These are phyloP conservation scores for Phalaenopsis aphrodite DNA, from an alignment of 106 monocot species.

Conservation along the genomic window DNA sequence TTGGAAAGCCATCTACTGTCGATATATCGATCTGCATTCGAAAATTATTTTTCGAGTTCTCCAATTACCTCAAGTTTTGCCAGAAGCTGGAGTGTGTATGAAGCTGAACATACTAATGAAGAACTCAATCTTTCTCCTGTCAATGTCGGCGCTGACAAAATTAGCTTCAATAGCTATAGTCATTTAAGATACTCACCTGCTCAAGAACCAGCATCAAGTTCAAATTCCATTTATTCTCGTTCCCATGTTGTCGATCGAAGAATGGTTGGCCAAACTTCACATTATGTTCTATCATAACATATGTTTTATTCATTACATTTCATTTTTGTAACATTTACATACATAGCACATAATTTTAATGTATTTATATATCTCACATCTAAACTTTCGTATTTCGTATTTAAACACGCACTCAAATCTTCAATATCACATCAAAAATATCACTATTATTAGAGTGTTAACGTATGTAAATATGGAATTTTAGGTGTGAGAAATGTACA, in stretches of 20 bases:
- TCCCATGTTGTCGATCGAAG: not conserved
- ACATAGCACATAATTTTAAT: too few relatives aligned
- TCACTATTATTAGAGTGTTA: too few relatives aligned
- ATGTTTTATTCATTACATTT: not conserved
- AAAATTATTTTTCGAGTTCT: not conserved
- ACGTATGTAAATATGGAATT: too few relatives aligned
- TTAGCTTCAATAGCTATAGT: not conserved
- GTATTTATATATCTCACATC: too few relatives aligned
- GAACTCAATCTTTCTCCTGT: too few relatives aligned
- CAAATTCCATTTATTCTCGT: not conserved
- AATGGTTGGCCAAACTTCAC: not conserved
- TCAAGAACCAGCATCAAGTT: not conserved
- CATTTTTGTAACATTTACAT: not conserved
- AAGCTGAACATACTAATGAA: too few relatives aligned
- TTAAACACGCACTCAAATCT: too few relatives aligned
- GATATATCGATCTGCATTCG: not conserved
- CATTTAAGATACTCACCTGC: not conserved
- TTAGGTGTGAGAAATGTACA: too few relatives aligned
- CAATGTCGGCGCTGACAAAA: too few relatives aligned
- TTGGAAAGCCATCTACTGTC: not conserved
- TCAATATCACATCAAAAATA: too few relatives aligned
- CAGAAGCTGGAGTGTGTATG: not conserved
- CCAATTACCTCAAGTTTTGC: not conserved
- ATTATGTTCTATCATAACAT: not conserved
- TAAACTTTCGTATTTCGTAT: too few relatives aligned